Evolutionary conservation across 495 filamentous ascomycete species (phyloP).

Genomic region (Neurospora tetraspora): DNA sequence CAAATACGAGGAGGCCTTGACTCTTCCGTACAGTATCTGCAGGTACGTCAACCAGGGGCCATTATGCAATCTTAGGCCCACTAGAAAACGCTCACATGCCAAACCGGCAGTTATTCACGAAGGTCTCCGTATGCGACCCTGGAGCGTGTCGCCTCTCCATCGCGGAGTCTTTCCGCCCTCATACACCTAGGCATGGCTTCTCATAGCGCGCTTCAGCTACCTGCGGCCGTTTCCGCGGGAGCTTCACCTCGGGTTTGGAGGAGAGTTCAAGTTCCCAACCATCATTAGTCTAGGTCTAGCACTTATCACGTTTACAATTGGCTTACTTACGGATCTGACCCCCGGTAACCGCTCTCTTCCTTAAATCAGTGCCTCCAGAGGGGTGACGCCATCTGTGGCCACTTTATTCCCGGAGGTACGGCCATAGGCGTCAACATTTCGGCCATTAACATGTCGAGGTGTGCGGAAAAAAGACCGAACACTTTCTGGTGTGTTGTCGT

Average conservation of each 20-base stretch:
- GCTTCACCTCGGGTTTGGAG: constrained; percentile 64
- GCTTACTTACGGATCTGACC: constrained; percentile 62
- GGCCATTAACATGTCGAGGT: constrained; percentile 17
- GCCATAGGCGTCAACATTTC: constrained; percentile 33
- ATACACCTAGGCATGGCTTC: constrained; percentile 66
- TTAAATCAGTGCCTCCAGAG: constrained; percentile 30
- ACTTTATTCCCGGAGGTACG: constrained; percentile 36
- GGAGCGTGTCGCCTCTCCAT: constrained; percentile 62
- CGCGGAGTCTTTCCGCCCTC: constrained; percentile 54
- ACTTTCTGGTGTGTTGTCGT: too few relatives aligned
- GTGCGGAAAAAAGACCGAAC: too few relatives aligned
- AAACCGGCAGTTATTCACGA: constrained; percentile 33
- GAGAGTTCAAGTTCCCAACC: constrained; percentile 78
- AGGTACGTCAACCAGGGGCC: not conserved
- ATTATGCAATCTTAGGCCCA: not conserved
- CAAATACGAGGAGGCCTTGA: constrained; percentile 27
- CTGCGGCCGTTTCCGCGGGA: constrained; percentile 26
- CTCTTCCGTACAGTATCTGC: constrained; percentile 35
- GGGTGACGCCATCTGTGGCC: constrained; percentile 38
- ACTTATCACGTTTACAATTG: constrained; percentile 56
- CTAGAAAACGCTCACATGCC: not conserved
- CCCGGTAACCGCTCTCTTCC: constrained; percentile 15
- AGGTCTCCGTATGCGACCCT: constrained; percentile 43
- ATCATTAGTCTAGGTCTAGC: constrained; percentile 69
- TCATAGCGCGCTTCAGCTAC: constrained; percentile 58